A percentile compares a stretch with the other conserved stretches of the same genome.
Conservation (phyloP, 2,329 filamentous ascomycete species). For the Cryphonectria radicalis region DNA sequence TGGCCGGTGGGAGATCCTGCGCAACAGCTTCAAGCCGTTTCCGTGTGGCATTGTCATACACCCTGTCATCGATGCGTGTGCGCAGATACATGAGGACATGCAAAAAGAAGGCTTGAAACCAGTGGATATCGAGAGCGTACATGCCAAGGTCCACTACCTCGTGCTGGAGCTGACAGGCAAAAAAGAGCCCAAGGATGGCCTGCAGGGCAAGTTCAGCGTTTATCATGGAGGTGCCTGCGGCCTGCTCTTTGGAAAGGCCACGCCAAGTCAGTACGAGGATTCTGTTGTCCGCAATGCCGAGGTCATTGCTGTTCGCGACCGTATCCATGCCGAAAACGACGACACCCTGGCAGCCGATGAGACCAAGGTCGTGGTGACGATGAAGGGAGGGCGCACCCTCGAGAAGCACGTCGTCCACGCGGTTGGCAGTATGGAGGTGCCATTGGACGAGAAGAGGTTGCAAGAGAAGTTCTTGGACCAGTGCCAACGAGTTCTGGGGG, state of each 20-base stretch:
- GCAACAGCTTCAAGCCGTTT: slow-evolving; percentile 61
- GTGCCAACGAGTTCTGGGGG: slow-evolving; percentile 18
- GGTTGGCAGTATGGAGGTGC: slow-evolving; percentile 27
- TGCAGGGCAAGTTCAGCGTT: slow-evolving; percentile 60
- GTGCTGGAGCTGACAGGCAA: slow-evolving; percentile 59
- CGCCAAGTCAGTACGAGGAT: slow-evolving; percentile 56
- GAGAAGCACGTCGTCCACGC: slow-evolving; percentile 23
- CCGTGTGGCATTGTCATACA: slow-evolving; percentile 62
- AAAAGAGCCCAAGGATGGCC: slow-evolving; percentile 50
- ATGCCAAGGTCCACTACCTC: slow-evolving; percentile 53
- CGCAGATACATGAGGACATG: slow-evolving; percentile 46
- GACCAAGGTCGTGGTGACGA: slow-evolving; percentile 20
- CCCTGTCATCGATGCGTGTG: slow-evolving; percentile 56
- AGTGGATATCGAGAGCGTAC: slow-evolving; percentile 44
- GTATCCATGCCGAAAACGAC: slow-evolving; percentile 49
- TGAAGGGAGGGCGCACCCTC: slow-evolving; percentile 19
- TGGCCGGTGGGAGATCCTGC: slow-evolving; percentile 53
- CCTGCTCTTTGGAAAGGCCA: slow-evolving; percentile 54
- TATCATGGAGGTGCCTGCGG: slow-evolving; percentile 58
- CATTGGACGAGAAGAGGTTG: slow-evolving; percentile 20
- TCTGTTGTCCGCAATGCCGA: slow-evolving; percentile 46
- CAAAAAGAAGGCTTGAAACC: slow-evolving; percentile 36
- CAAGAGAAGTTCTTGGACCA: slow-evolving; percentile 29
- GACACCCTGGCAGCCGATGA: slow-evolving; percentile 47
- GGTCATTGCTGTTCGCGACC: slow-evolving; percentile 49